Evolutionary conservation across 495 filamentous ascomycete genomes (phyloP), one percentile per base, ranked within the genome.

Genomic region (Schizothecium vesticola): DNA sequence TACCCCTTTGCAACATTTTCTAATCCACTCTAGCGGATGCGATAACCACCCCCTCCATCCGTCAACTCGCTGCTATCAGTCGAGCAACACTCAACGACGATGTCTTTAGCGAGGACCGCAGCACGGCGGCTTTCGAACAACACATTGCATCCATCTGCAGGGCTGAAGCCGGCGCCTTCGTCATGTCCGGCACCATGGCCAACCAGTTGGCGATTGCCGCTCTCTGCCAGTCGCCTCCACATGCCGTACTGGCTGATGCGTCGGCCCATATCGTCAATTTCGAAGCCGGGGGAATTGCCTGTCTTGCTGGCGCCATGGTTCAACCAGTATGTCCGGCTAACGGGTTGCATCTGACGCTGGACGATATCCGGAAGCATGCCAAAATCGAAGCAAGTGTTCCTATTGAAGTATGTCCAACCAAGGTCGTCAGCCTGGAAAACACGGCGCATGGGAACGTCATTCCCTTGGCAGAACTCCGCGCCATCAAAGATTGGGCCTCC

Each of bases 141-240:
- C 85, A 86, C 67, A 77, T 92, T 24, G 88, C 89, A 16, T 67
- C 78, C 23, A 81, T 90, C 6, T 90, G 89, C 5, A 80, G 81
- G 61, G 87, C 91, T 70, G 83, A 88, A 62, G 84, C 84, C 28
- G 85, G 82, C 0, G 78, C 90, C 81, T 85, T 96, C 57, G 91
- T 95, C 16, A 81, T 93, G 61, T 91, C 88, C 1, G 92, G 93
- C 13, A 96, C 92, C 10, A 94, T 94, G 91, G 92, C 88, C 28
- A 93, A 92, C 78, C 89, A 92, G 70, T 78, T 93, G 65, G 85
- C 84, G 23, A 72, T 93, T 4, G 86, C 89, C 3, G 76, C 87
- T 1, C 83, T 89, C 64, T 83, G 92, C 26, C 79, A 74, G 2
- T 85, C 86, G 59, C 88, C 89, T 3, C 90, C 90, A 0, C 85